Percentiles rank a stretch among this genome's conserved stretches.
phyloP scores from a whole-genome alignment of 2,329 filamentous ascomycete species.

The Trichoderma breve region DNA sequence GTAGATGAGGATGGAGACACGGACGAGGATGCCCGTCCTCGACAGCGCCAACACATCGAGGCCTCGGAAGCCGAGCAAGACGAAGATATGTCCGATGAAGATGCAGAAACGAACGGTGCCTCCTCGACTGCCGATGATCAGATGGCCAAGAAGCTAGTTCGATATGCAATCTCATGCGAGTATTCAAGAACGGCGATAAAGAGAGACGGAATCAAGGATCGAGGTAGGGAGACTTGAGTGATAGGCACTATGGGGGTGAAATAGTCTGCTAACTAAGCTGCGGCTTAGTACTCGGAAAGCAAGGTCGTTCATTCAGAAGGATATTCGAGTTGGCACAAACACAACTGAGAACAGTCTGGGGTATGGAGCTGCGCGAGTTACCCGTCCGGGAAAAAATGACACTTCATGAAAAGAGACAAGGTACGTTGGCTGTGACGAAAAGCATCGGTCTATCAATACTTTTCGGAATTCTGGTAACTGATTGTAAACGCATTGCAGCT shows the following conservation, averaged over 20 bases:
- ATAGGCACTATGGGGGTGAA: background rate
- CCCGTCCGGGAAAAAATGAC: slow-evolving; percentile 79
- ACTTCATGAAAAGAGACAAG: slow-evolving; percentile 72
- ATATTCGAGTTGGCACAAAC: slow-evolving; percentile 77
- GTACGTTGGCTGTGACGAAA: slow-evolving; percentile 37
- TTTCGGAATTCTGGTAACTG: background rate
- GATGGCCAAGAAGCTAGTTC: slow-evolving; percentile 64
- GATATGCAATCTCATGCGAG: slow-evolving; percentile 66
- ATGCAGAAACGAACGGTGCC: slow-evolving; percentile 21
- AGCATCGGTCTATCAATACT: background rate
- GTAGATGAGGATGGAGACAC: slow-evolving; percentile 32
- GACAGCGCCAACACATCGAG: slow-evolving; percentile 32
- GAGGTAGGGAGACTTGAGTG: slow-evolving; percentile 44
- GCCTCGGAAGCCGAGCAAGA: slow-evolving; percentile 38
- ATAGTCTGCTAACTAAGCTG: background rate
- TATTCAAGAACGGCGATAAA: slow-evolving; percentile 59
- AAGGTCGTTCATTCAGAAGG: slow-evolving; percentile 67
- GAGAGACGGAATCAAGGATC: slow-evolving; percentile 61
- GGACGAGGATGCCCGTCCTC: slow-evolving; percentile 34
- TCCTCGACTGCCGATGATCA: slow-evolving; percentile 47
- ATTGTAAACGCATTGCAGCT: slow-evolving; percentile 28
- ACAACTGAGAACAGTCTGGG: slow-evolving; percentile 70
- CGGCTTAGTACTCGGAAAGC: slow-evolving; percentile 65
- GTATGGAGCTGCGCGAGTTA: slow-evolving; percentile 89
- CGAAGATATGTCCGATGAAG: slow-evolving; percentile 37